Base-by-base conservation (phyloP, 1,284 basidiomycete species). In the Taiwanofungus camphoratus region DNA sequence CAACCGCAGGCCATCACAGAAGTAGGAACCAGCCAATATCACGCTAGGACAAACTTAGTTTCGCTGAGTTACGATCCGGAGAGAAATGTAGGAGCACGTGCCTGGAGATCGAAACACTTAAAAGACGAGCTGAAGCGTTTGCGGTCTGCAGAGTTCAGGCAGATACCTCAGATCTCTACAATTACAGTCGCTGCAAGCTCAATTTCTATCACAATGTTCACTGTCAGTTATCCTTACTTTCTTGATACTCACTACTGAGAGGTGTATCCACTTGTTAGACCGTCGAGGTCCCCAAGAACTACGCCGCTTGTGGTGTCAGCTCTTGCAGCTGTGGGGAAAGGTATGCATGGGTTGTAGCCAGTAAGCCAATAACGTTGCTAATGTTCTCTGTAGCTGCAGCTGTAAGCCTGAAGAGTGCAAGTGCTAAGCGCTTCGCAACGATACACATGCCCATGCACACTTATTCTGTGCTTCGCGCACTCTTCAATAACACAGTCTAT, bases 361-460 rank as follows among this genome's bases (percentile, higher is more conserved):
- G 39, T 1, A 8, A 11, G 4, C 2, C 2, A 19, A 6, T 18
- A 19, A 16, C 6, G 31, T 21, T 23, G 27, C 47, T 52, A 12
- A 49, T 33, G 30, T 33, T 31, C 16, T 3, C 18, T 45, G 13
- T 48, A 80, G 77, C 46, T 82, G 77, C 65, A 46, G 51, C 35
- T 79, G 77, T 72, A 73, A 75, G 67, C 57, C 73, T 40, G 71
- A 70, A 45, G 71, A 75, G 52, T 80, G 77, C 77, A 79, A 78
- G 65, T 80, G 77, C 69, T 78, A 61, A 74, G 50, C 50, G 44
- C 48, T 11, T 32, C 36, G 41, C 35, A 4, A 27, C 18, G n/a
- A n/a, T n/a, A n/a, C n/a, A n/a, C n/a, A n/a, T n/a, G n/a, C n/a
- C 32, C 18, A 34, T 34, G 32, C 32, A 34, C 12, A 7, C 16